Evolutionary conservation across 2,329 filamentous ascomycete species (phyloP), one percentile per base, ranked within the genome.

Genomic region (Conoideocrella luteorostrata): DNA sequence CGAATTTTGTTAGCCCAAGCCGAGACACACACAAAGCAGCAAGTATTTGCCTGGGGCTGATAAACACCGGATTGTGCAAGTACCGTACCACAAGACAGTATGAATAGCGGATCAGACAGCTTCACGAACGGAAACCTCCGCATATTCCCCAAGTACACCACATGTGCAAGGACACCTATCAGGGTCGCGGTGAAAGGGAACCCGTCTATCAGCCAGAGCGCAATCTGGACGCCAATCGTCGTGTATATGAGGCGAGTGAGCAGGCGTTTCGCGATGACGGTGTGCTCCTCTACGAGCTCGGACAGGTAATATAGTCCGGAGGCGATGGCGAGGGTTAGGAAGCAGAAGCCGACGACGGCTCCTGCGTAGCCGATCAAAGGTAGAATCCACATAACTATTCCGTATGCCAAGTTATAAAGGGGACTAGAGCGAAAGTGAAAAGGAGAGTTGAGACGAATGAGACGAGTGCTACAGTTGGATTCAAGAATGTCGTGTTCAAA

Each of bases 251-350:
- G 73, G 33, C 80, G 82, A 26, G 78, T 85, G 41, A 98, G 74
- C n/a, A 96, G 71, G 45, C 84, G 87, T 62, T 95, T 95, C 11
- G 90, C 86, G 50, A 95, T 68, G 10, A 97, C 91, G 4, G 91
- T 96, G 62, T 98, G 91, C 65, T 98, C 93, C 68, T 98, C 93
- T 48, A 98, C 93, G 12, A 97, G 82, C 65, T 98, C 93, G 20
- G 91, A 96, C 43, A 98, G 84, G 65, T 98, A 98, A 71, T 98
- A 98, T 21, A 98, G 81, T 29, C 93, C 93, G n/a, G 89, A 96
- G 30, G 93, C 93, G 60, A 98, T 97, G 45, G 91, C 89, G 49
- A 98, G 75, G 17, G 93, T 97, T 53, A 98, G 73, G 68, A 98
- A 97, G 58, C 80, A 81, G 71, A 98, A 98, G 62, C 91, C 91